Conservation (phyloP, 169 alveolate species). For the Theileria sp. region DNA sequence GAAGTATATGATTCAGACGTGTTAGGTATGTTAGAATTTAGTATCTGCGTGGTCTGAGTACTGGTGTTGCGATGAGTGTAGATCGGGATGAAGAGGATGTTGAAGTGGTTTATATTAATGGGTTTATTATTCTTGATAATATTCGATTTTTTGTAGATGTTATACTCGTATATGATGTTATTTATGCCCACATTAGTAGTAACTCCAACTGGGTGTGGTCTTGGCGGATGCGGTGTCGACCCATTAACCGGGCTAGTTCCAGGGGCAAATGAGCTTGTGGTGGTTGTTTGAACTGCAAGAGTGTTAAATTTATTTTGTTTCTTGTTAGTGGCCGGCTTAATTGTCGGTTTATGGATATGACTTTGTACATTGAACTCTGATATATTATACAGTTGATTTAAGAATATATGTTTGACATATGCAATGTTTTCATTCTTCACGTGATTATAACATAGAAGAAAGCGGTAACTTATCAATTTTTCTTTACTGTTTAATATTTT, state of each 20-base stretch:
- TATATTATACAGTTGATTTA: conserved; percentile 11
- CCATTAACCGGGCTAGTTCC: not conserved
- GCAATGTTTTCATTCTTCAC: conserved; percentile 24
- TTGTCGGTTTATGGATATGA: not conserved
- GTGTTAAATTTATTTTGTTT: not conserved
- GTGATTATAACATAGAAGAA: conserved; percentile 41
- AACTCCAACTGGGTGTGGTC: not conserved
- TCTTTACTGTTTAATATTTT: not conserved
- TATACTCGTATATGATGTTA: not conserved
- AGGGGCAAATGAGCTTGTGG: not conserved
- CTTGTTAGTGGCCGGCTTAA: not conserved
- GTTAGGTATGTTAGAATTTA: not conserved
- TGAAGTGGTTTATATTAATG: not conserved
- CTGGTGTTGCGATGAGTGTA: not conserved
- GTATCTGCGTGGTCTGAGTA: not conserved
- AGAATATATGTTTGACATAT: conserved; percentile 20
- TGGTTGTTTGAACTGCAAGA: not conserved
- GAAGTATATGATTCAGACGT: not conserved
- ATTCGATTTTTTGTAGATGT: not conserved
- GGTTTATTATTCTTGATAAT: not conserved
- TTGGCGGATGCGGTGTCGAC: not conserved
- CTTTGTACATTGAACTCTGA: conserved; percentile 6
- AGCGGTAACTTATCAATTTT: conserved; percentile 29
- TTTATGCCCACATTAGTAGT: not conserved
- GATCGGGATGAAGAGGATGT: not conserved